Percentiles rank a stretch among this genome's conserved stretches.
Conservation (phyloP, 768 basidiomycete genomes). For the Filobasidium floriforme region DNA sequence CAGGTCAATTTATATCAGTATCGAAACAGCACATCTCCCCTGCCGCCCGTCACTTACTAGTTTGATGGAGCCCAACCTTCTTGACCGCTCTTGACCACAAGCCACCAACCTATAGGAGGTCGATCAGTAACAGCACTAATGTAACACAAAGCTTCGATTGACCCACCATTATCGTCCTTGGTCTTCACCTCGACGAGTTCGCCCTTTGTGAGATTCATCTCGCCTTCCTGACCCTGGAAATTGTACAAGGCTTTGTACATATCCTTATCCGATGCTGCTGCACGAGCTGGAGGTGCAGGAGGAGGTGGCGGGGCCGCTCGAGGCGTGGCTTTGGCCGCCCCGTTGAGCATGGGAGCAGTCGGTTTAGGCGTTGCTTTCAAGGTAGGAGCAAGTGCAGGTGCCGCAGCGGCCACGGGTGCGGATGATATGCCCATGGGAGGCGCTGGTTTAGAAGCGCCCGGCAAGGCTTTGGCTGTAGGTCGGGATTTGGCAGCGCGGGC, state of each 20-base stretch:
- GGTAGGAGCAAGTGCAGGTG: constrained; percentile 23
- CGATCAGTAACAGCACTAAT: neutral
- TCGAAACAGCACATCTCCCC: neutral
- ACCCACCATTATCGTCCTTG: constrained; percentile 69
- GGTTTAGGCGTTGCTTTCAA: constrained; percentile 33
- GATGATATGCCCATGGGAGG: constrained; percentile 53
- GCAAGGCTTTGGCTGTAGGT: constrained; percentile 43
- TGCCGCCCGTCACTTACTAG: constrained; percentile 32
- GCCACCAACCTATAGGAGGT: constrained; percentile 68
- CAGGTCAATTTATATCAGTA: neutral
- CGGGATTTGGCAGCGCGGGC: constrained; percentile 44
- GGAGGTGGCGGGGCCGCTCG: constrained; percentile 46
- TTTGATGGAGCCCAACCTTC: constrained; percentile 91
- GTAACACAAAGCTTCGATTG: constrained; percentile 26
- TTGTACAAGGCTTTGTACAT: constrained; percentile 80
- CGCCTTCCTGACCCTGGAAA: constrained; percentile 85
- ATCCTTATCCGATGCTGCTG: constrained; percentile 59
- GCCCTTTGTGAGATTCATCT: constrained; percentile 81
- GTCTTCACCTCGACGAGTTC: constrained; percentile 84
- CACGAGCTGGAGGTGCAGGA: constrained; percentile 55
- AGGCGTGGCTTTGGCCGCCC: constrained; percentile 29
- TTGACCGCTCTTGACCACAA: constrained; percentile 68
- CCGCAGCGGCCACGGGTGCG: constrained; percentile 45
- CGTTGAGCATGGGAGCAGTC: constrained; percentile 44
- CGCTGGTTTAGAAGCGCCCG: constrained; percentile 55